Base-by-base conservation (phyloP, 192 early-diverging fungal species). In the Gaertneriomyces sp. region DNA sequence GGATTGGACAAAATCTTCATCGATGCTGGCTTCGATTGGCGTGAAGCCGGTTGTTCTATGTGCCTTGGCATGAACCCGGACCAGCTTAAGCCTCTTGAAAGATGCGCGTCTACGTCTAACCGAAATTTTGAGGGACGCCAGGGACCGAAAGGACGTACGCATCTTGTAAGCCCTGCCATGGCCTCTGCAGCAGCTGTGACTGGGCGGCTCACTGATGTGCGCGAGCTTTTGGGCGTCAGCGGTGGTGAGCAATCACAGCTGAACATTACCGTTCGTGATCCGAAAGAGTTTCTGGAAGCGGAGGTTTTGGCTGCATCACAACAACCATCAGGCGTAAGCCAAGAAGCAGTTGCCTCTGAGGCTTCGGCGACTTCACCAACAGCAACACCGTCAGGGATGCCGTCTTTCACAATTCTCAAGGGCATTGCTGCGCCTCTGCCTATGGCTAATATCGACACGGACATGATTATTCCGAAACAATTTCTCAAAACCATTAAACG, bases 31-130 rank as follows among this genome's bases (percentile, higher is more conserved):
- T 89, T 87, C 66, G 87, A 89, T 67, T 89, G 85, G 85, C 76
- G 83, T 58, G 85, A 85, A 56, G 86, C 84, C 53, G 86, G 86
- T 40, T 87, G 86, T 69, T 85, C 83, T 51, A 87, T 87, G 86
- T 87, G 86, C 73, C 73, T 89, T 7, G 87, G 87, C 50, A 89
- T 89, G 87, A 89, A 89, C 69, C 83, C 83, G 20, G 87, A 89
- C 72, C 85, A 87, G 61, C 80, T 89, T 10, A 79, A 79, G 52
- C 84, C 87, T 44, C 68, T 75, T 20, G 87, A 89, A 64, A 77
- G 87, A 40, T 89, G 87, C 71, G 87, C 87, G 10, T 83, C 81
- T 50, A 89, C 87, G 14, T 85, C 82, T n/a, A 89, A 89, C 72
- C 76, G 87, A 56, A 89, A 89, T 78, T 89, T 89, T 73, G 85